phyloP scores from a whole-genome alignment of 176 grass and related monocot species.

The Neostapfia colusana region DNA sequence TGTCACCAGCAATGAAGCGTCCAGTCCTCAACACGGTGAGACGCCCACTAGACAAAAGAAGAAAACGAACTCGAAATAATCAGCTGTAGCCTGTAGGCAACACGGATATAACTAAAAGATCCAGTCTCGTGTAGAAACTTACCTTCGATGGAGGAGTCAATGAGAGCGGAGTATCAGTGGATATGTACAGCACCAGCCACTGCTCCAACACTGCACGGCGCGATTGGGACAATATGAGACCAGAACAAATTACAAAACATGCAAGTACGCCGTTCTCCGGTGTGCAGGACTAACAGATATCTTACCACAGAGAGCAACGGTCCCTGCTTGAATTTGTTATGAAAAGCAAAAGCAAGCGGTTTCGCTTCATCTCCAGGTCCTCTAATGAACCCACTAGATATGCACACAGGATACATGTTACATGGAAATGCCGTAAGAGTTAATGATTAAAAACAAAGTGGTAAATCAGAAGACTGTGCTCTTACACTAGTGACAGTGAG shows the following conservation, averaged over 20 bases:
- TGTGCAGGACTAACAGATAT: neutral
- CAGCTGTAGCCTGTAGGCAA: slow-evolving; percentile 1
- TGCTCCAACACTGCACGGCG: slow-evolving; percentile 79
- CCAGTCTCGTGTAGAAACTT: neutral
- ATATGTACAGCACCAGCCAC: slow-evolving; percentile 92
- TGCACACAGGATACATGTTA: slow-evolving; percentile 17
- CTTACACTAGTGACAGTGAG: slow-evolving; percentile 86
- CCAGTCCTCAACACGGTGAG: neutral
- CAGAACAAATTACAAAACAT: neutral
- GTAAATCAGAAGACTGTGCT: slow-evolving; percentile 16
- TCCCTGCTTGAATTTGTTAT: slow-evolving; percentile 85
- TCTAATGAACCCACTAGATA: slow-evolving; percentile 89
- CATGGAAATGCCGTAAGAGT: neutral
- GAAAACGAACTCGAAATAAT: neutral
- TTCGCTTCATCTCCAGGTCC: slow-evolving; percentile 80
- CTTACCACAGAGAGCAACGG: slow-evolving; percentile 80
- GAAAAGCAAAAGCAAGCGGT: slow-evolving; percentile 76
- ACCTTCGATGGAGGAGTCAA: slow-evolving; percentile 36
- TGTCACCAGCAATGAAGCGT: neutral
- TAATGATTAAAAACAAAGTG: slow-evolving; percentile 12
- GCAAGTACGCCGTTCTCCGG: neutral
- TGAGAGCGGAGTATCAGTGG: slow-evolving; percentile 68
- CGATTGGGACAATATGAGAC: slow-evolving; percentile 22
- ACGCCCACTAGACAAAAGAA: neutral
- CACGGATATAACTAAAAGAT: neutral